Percentiles rank a stretch among this genome's conserved stretches.
These are phyloP conservation scores for Monosporascus sp. DNA, from an alignment of 2,329 filamentous ascomycete genomes.

Conservation along the genomic window DNA sequence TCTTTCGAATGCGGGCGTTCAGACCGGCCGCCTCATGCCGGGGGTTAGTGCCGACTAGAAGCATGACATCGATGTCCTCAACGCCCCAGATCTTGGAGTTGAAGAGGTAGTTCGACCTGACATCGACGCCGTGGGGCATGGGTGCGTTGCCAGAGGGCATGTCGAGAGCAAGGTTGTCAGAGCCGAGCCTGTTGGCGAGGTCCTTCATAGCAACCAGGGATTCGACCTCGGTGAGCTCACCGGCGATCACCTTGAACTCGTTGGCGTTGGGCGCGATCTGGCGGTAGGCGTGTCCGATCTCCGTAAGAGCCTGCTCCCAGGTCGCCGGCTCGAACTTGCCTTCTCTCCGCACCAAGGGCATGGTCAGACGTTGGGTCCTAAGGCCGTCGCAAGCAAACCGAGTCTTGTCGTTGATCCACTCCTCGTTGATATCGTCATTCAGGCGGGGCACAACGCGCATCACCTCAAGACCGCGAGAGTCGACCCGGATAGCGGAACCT, in stretches of 20 bases:
- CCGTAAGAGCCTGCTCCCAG: constrained; percentile 91
- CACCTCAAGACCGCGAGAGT: constrained; percentile 88
- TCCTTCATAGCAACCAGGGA: constrained; percentile 96
- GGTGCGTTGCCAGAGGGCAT: constrained; percentile 79
- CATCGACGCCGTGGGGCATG: constrained; percentile 85
- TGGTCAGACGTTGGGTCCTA: constrained; percentile 92
- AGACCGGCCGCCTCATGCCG: constrained; percentile 91
- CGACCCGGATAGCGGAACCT: constrained; percentile 90
- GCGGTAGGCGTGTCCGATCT: constrained; percentile 77
- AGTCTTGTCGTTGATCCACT: constrained; percentile 99
- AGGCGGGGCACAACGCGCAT: constrained; percentile 90
- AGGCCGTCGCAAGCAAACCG: constrained; percentile 94
- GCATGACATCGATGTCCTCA: constrained; percentile 86
- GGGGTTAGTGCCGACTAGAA: constrained; percentile 92
- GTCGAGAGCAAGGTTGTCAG: constrained; percentile 91
- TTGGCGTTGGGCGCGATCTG: constrained; percentile 77
- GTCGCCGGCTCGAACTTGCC: constrained; percentile 88
- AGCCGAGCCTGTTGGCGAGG: constrained; percentile 90
- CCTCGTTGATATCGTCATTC: constrained; percentile 97
- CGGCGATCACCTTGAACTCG: constrained; percentile 93
- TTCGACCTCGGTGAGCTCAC: constrained; percentile 86
- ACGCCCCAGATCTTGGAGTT: constrained; percentile 93
- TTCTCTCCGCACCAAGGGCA: constrained; percentile 80
- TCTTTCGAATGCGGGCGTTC: constrained; percentile 95
- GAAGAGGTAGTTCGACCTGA: constrained; percentile 92